phyloP scores from a whole-genome alignment of 345 rosid species.

The Atalantia buxifolia region DNA sequence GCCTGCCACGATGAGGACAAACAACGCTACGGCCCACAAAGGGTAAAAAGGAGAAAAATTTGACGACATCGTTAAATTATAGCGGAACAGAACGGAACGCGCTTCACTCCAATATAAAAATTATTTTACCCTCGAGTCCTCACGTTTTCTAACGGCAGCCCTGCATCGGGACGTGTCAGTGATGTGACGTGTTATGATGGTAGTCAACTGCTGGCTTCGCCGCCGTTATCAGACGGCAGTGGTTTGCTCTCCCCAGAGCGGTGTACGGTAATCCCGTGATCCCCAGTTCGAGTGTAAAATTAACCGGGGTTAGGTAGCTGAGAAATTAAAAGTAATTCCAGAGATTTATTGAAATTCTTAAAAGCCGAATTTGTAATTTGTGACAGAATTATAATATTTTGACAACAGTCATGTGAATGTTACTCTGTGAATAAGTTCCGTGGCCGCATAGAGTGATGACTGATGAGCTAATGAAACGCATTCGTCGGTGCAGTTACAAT shows the following conservation, averaged over 20 bases:
- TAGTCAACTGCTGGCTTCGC: conserved; percentile 9
- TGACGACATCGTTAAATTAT: conserved; percentile 7
- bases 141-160: not conserved
- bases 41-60: not conserved
- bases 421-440: not conserved
- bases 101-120: not conserved
- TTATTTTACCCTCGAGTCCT: not conserved
- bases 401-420: not conserved
- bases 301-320: not conserved
- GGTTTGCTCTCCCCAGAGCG: not conserved
- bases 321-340: not conserved
- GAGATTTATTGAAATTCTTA: not conserved
- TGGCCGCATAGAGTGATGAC: not conserved
- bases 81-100: conserved; percentile 6
- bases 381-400: too few relatives aligned
- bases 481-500: not conserved
- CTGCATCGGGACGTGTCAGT: not conserved
- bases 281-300: not conserved
- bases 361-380: not conserved
- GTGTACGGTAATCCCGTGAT: conserved; percentile 9
- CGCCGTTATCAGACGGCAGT: conserved; percentile 27
- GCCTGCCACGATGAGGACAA: conserved; percentile 42
- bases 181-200: conserved; percentile 13
- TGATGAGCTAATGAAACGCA: not conserved
- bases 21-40: conserved; percentile 16